phyloP scores from a whole-genome alignment of 148 eudicot species.

The Rhododendron ferrugineum region DNA sequence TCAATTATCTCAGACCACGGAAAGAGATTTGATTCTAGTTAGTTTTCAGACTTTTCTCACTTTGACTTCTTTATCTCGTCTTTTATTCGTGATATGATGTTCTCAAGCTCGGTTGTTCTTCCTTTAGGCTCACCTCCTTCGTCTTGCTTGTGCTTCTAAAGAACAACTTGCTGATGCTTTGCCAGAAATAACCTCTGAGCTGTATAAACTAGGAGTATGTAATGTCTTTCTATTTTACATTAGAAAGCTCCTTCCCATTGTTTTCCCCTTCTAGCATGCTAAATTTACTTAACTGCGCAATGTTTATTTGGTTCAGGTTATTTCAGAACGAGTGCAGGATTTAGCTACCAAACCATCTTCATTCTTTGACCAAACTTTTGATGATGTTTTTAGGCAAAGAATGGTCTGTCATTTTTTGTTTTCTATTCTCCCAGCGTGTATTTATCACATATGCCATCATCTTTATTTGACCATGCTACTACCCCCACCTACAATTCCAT shows the following conservation, averaged over 20 bases:
- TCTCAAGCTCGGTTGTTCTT: slow-evolving; percentile 13
- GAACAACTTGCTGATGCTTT: slow-evolving; percentile 75
- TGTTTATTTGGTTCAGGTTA: slow-evolving; percentile 43
- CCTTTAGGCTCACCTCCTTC: slow-evolving; percentile 90
- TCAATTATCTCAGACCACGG: slow-evolving; percentile 45
- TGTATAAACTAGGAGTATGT: slow-evolving; percentile 68
- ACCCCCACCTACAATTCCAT: slow-evolving; percentile 4
- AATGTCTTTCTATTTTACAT: neutral
- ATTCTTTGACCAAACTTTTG: slow-evolving; percentile 56
- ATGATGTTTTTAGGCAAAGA: slow-evolving; percentile 48
- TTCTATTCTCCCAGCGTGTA: neutral
- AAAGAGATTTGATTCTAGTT: slow-evolving; percentile 78
- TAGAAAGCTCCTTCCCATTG: neutral
- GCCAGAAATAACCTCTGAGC: slow-evolving; percentile 81
- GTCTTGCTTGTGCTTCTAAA: slow-evolving; percentile 81
- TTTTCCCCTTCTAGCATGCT: neutral
- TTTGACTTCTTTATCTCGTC: neutral
- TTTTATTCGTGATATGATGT: neutral
- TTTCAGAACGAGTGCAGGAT: slow-evolving; percentile 64
- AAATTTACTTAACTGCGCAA: neutral
- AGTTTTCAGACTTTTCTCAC: neutral
- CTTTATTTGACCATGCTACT: slow-evolving; percentile 3
- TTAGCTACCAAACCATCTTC: slow-evolving; percentile 59
- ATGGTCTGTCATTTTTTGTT: slow-evolving; percentile 41
- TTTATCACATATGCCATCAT: neutral